Percentiles rank a stretch among this genome's conserved stretches.
Evolutionary conservation across 495 filamentous ascomycete species (phyloP).

Genomic region (Neurospora africana): DNA sequence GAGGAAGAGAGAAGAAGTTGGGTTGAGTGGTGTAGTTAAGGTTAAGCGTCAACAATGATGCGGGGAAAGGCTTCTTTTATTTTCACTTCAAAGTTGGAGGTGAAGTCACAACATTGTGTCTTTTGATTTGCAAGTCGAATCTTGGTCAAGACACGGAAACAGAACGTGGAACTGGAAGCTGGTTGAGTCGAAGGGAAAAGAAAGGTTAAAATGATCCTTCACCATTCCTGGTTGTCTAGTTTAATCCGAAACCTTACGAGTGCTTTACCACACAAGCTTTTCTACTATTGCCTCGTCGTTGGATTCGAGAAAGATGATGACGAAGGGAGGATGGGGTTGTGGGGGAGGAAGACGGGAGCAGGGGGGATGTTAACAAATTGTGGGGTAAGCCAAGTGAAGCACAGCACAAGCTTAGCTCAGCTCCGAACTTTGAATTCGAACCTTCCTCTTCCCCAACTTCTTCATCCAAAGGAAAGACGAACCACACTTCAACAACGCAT

Average conservation of each 20-base stretch:
- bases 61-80: not conserved
- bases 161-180: not conserved
- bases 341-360: not conserved
- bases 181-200: not conserved
- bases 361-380: not conserved
- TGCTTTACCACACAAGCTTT: not conserved
- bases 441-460: not conserved
- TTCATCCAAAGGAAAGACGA: not conserved
- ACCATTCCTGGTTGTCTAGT: not conserved
- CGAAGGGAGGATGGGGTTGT: not conserved
- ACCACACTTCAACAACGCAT: not conserved
- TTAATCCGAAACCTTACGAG: not conserved
- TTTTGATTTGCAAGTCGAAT: not conserved
- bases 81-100: not conserved
- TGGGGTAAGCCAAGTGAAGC: not conserved
- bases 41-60: not conserved
- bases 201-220: not conserved
- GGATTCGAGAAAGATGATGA: not conserved
- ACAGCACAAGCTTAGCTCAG: not conserved
- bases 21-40: not conserved
- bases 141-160: not conserved
- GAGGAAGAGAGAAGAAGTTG: not conserved
- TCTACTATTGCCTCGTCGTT: not conserved
- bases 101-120: not conserved
- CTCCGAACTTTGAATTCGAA: not conserved